phyloP scores from a whole-genome alignment of 2,329 filamentous ascomycete genomes.

The Boeremia lycopersici region DNA sequence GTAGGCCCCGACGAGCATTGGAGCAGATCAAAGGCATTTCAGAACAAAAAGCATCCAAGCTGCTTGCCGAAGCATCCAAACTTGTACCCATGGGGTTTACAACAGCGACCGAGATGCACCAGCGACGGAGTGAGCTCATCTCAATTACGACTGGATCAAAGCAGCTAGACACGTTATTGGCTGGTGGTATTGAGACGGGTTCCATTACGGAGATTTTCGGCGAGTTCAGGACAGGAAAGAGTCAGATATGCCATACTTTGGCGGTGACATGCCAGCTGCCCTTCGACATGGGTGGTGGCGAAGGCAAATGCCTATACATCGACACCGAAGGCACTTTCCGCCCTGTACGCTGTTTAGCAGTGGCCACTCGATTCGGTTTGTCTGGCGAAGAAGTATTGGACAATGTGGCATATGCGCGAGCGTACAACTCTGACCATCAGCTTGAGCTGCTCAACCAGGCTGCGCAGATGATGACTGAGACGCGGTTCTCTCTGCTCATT shows the following conservation, averaged over 20 bases:
- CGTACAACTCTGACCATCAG: conserved; percentile 98
- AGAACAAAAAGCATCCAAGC: conserved; percentile 92
- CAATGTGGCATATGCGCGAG: conserved; percentile 96
- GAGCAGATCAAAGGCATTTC: conserved; percentile 99
- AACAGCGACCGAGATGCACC: conserved; percentile 98
- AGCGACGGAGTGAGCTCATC: conserved; percentile 92
- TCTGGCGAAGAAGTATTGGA: conserved; percentile 97
- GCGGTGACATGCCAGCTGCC: conserved; percentile 97
- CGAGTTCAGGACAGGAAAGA: conserved; percentile 97
- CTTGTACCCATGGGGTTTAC: conserved; percentile 99
- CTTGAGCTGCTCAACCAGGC: conserved; percentile 93
- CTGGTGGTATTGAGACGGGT: conserved; percentile 93
- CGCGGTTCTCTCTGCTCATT: conserved; percentile 91
- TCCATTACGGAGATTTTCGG: conserved; percentile 98
- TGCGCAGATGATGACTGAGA: conserved; percentile 99
- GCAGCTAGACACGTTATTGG: conserved; percentile 91
- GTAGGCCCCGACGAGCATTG: conserved; percentile 70
- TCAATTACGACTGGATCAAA: conserved; percentile 98
- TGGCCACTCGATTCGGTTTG: conserved; percentile 91
- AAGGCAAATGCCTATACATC: conserved; percentile 98
- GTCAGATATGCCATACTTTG: conserved; percentile 97
- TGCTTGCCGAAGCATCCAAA: conserved; percentile 93
- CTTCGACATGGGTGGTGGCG: conserved; percentile 98
- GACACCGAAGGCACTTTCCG: conserved; percentile 96
- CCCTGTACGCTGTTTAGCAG: conserved; percentile 86